phyloP scores from a whole-genome alignment of 2,329 filamentous ascomycete species.

The Fusarium graminum region DNA sequence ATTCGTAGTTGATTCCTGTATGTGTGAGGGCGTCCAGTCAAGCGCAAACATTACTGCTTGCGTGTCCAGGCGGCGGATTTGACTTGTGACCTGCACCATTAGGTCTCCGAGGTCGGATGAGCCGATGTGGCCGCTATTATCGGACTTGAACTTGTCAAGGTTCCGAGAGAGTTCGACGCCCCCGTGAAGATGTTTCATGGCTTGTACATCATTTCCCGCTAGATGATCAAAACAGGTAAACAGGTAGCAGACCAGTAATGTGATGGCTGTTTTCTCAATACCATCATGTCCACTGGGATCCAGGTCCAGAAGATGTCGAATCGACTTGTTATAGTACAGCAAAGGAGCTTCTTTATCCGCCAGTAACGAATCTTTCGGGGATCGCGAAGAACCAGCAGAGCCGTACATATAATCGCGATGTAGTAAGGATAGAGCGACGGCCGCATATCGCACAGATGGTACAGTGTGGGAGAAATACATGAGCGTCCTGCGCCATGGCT shows the following conservation, averaged over 20 bases:
- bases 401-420: not conserved
- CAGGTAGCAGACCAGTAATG: not conserved
- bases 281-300: not conserved
- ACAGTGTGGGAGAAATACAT: not conserved
- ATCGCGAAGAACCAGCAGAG: too few species aligned
- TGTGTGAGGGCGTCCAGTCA: not conserved
- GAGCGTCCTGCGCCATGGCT: not conserved
- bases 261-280: not conserved
- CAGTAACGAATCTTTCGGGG: too few species aligned
- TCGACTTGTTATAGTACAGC: not conserved
- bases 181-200: not conserved
- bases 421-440: not conserved
- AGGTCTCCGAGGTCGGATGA: not conserved
- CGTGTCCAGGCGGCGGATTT: not conserved
- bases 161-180: not conserved
- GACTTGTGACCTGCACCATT: not conserved
- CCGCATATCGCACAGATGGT: not conserved
- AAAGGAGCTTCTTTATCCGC: not conserved
- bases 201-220: not conserved
- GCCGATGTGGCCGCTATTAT: not conserved
- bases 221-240: slow-evolving; percentile 2
- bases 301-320: not conserved
- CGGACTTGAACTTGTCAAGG: not conserved
- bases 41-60: not conserved
- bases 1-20: not conserved